Conservation (phyloP, 2,329 filamentous ascomycete genomes). For the Aspergillus sp. region DNA sequence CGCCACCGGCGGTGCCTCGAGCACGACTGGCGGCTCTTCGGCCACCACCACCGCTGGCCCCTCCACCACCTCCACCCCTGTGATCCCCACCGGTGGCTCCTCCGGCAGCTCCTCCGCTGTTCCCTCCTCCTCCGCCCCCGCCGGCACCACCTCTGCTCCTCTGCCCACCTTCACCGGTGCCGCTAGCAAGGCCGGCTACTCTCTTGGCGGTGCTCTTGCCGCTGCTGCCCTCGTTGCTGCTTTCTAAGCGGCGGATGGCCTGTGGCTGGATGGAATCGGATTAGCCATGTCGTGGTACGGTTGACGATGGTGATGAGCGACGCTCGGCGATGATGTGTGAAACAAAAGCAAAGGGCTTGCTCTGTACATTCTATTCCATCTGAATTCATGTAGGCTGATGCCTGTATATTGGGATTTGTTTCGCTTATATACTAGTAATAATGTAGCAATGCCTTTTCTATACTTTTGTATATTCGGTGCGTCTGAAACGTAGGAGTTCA, state of each 20-base stretch:
- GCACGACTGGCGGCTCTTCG: constrained; percentile 13
- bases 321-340: background rate
- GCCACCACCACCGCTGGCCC: constrained; percentile 11
- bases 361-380: constrained; percentile 1
- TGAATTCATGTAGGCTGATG: background rate
- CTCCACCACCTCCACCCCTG: constrained; percentile 4
- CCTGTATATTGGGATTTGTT: background rate
- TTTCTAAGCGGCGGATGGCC: background rate
- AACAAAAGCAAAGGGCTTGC: background rate
- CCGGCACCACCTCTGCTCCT: background rate
- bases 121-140: background rate
- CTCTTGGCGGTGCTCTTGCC: constrained; percentile 6
- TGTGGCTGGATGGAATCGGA: background rate
- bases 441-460: background rate
- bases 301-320: background rate
- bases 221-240: constrained; percentile 4
- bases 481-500: too few relatives aligned
- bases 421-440: background rate
- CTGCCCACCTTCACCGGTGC: constrained; percentile 3
- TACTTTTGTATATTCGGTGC: too few relatives aligned
- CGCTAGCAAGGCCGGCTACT: constrained; percentile 5
- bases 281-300: background rate
- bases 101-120: constrained; percentile 6
- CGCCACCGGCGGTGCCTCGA: constrained; percentile 10
- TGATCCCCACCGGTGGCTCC: constrained; percentile 9